Percentiles rank a stretch among this genome's conserved stretches.
phyloP scores from a whole-genome alignment of 2,329 filamentous ascomycete species.

The Penicillium rolfsii region DNA sequence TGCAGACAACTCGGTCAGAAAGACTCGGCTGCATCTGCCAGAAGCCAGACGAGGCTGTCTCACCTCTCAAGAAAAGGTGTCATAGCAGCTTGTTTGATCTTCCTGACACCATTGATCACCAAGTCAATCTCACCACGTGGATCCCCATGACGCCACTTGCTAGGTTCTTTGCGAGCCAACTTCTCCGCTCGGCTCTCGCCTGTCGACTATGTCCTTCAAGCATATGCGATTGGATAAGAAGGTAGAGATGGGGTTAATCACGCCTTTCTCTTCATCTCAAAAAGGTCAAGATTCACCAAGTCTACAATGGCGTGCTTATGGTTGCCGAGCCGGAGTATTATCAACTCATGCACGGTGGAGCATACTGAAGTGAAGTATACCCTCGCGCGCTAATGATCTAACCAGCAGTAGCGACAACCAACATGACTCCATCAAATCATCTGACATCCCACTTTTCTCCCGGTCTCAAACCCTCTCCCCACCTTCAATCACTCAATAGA shows the following conservation, averaged over 20 bases:
- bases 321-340: not conserved
- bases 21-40: too few relatives aligned
- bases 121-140: not conserved
- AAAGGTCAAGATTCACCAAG: slow-evolving; percentile 7
- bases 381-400: not conserved
- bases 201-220: slow-evolving; percentile 10
- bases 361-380: not conserved
- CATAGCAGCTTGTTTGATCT: not conserved
- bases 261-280: not conserved
- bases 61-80: too few relatives aligned
- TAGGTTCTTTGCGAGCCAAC: slow-evolving; percentile 5
- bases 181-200: slow-evolving; percentile 23
- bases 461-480: not conserved
- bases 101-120: not conserved
- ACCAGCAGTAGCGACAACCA: not conserved
- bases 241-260: not conserved
- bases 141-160: slow-evolving; percentile 17
- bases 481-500: not conserved
- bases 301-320: slow-evolving; percentile 19
- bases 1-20: too few relatives aligned
- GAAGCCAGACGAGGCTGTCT: too few relatives aligned
- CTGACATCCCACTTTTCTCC: slow-evolving; percentile 10
- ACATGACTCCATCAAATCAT: slow-evolving; percentile 5
- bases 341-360: not conserved
- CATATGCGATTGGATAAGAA: not conserved